These are phyloP conservation scores for Sclerotinia glacialis DNA, from an alignment of 2,329 filamentous ascomycete genomes.

Conservation along the genomic window DNA sequence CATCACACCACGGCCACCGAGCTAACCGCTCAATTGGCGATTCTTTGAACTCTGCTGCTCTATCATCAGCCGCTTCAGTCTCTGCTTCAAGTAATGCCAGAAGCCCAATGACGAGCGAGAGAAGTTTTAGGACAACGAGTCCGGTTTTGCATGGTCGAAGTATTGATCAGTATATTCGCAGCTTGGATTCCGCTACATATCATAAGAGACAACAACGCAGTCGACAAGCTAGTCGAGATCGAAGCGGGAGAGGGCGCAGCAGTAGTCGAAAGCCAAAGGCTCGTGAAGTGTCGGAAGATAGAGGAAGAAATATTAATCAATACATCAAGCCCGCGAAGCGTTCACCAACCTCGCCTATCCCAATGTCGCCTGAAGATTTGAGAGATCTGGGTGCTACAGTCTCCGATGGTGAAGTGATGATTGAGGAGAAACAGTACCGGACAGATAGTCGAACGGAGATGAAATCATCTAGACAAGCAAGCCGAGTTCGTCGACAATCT, in stretches of 20 bases:
- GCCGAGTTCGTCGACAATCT: conserved; percentile 35
- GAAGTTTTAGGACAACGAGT: conserved; percentile 51
- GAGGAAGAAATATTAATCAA: conserved; percentile 61
- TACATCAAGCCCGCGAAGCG: conserved; percentile 71
- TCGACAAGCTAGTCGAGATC: conserved; percentile 46
- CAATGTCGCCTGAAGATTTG: conserved; percentile 89
- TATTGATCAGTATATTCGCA: conserved; percentile 82
- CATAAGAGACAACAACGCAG: conserved; percentile 53
- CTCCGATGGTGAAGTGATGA: conserved; percentile 38
- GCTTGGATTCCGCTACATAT: conserved; percentile 72
- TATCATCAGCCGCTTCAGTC: conserved; percentile 54
- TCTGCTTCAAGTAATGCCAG: conserved; percentile 50
- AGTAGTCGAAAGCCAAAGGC: conserved; percentile 49
- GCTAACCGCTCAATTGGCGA: conserved; percentile 10
- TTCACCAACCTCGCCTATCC: conserved; percentile 86
- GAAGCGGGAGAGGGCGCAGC: conserved; percentile 45
- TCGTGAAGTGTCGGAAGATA: conserved; percentile 65
- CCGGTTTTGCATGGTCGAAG: conserved; percentile 61
- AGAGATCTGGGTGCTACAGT: conserved; percentile 53
- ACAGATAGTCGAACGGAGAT: conserved; percentile 36
- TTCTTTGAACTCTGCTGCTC: conserved; percentile 39
- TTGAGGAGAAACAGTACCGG: conserved; percentile 28
- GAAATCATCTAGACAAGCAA: conserved; percentile 41
- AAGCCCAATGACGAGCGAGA: conserved; percentile 41
- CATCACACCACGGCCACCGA: conserved; percentile 49